These are phyloP conservation scores for Acanthamoeba triangularis DNA, from an alignment of 208 protist species.

Conservation along the genomic window DNA sequence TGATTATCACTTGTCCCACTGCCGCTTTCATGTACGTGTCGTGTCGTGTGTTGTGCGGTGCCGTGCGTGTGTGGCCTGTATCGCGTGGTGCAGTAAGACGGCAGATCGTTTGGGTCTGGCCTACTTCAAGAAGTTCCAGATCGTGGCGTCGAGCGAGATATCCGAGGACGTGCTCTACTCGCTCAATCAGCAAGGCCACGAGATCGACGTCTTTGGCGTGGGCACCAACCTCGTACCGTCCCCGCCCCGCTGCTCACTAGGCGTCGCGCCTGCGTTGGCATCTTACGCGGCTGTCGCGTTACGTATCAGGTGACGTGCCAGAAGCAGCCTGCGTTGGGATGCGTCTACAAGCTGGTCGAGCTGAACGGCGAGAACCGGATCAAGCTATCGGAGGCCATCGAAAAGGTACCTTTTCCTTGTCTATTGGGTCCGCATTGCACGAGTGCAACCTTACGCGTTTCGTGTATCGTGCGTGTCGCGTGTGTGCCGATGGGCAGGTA, in stretches of 20 bases:
- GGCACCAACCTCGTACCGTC: slow-evolving; percentile 94
- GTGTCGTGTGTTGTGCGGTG: not conserved
- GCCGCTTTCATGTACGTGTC: not conserved
- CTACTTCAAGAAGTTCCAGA: slow-evolving; percentile 84
- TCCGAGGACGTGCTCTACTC: slow-evolving; percentile 89
- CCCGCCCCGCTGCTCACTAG: not conserved
- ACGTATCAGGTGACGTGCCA: slow-evolving; percentile 89
- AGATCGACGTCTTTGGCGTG: slow-evolving; percentile 94
- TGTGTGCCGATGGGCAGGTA: not conserved
- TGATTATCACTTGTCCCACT: too few species aligned
- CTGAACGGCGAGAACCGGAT: slow-evolving; percentile 92
- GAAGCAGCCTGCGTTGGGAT: slow-evolving; percentile 93
- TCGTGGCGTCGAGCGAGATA: slow-evolving; percentile 94
- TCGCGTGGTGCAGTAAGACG: not conserved
- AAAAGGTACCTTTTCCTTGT: not conserved
- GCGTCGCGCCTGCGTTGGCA: not conserved
- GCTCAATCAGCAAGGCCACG: slow-evolving; percentile 88
- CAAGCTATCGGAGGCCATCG: slow-evolving; percentile 90
- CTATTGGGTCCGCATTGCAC: too few species aligned
- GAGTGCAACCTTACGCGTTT: not conserved
- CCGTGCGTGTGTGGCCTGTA: not conserved
- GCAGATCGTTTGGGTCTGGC: not conserved
- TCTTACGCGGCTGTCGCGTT: not conserved
- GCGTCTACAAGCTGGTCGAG: slow-evolving; percentile 96
- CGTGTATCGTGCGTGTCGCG: not conserved